phyloP scores from a whole-genome alignment of 148 eudicot genomes.

The Fagopyrum esculentum region DNA sequence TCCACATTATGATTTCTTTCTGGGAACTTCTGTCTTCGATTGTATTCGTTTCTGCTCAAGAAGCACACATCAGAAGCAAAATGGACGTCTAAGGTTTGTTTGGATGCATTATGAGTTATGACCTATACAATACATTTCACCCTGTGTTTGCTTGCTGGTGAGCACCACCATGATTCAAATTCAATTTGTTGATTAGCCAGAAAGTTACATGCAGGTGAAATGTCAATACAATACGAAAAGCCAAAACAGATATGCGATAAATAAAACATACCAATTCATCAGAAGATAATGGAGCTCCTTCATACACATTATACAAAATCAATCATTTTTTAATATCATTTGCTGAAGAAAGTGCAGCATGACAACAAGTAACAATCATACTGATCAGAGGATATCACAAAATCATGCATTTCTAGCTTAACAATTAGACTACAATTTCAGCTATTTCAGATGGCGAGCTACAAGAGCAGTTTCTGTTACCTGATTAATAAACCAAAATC shows the following conservation, averaged over 20 bases:
- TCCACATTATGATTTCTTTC: neutral
- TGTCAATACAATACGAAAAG: too few species aligned
- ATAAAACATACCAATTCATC: neutral
- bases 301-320: neutral
- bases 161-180: too few species aligned
- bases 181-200: too few species aligned
- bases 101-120: too few species aligned
- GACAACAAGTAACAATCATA: neutral
- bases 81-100: neutral
- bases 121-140: too few species aligned
- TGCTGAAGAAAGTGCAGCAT: constrained; percentile 7
- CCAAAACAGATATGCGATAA: too few species aligned
- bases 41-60: neutral
- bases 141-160: too few species aligned
- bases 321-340: neutral
- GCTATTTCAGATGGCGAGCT: neutral
- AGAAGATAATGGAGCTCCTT: neutral
- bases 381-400: neutral
- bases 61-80: neutral
- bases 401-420: neutral
- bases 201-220: too few species aligned
- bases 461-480: neutral
- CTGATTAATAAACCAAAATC: neutral
- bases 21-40: neutral
- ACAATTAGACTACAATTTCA: neutral